Conservation (phyloP, 1,284 basidiomycete species). For the Ceraceosorus bombacis region DNA sequence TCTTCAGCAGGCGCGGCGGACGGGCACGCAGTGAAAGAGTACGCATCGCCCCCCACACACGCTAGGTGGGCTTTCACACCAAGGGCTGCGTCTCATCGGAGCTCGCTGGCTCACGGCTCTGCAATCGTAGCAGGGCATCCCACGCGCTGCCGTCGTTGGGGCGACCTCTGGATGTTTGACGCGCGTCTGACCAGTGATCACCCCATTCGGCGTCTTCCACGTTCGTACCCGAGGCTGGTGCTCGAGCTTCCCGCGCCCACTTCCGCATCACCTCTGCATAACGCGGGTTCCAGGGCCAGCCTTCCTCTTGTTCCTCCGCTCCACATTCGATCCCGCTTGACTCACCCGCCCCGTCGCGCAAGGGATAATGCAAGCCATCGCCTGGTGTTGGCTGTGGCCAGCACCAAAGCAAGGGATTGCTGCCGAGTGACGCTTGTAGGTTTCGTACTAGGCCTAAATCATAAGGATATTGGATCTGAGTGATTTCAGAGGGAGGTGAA, state of each 20-base stretch:
- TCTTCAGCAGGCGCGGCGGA: too few relatives aligned
- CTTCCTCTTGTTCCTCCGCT: slow-evolving; percentile 21
- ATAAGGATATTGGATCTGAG: slow-evolving; percentile 81
- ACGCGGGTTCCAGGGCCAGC: slow-evolving; percentile 26
- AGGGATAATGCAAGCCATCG: slow-evolving; percentile 67
- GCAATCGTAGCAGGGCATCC: neutral
- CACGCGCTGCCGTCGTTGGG: neutral
- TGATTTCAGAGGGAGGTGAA: neutral
- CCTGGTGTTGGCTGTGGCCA: slow-evolving; percentile 60
- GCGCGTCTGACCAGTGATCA: neutral
- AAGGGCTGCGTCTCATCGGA: neutral
- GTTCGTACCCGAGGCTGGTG: neutral
- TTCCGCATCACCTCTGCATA: slow-evolving; percentile 13
- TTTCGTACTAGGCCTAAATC: slow-evolving; percentile 67
- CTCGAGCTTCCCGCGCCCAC: slow-evolving; percentile 4
- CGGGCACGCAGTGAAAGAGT: too few relatives aligned
- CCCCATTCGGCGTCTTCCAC: neutral
- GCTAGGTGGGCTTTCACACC: neutral
- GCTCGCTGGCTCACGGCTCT: neutral
- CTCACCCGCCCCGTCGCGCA: slow-evolving; percentile 69
- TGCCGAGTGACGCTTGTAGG: slow-evolving; percentile 67
- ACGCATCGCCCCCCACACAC: too few relatives aligned
- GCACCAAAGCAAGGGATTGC: slow-evolving; percentile 69
- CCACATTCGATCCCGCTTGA: slow-evolving; percentile 55
- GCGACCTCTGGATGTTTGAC: neutral